Conservation (phyloP, 2,329 filamentous ascomycete genomes). For the Tolypocladium amazonense region DNA sequence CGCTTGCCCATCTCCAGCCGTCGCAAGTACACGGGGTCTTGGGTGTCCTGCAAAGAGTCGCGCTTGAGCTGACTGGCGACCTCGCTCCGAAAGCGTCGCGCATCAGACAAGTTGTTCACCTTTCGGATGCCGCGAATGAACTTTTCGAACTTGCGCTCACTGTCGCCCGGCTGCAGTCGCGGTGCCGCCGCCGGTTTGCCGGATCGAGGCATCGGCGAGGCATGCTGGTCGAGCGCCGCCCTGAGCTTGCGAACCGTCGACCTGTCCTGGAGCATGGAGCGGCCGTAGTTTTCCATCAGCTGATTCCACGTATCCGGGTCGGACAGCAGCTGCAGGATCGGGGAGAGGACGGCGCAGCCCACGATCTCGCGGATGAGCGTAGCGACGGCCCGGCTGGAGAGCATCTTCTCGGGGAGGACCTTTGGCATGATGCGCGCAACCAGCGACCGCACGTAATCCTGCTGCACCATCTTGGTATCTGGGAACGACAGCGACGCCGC, state of each 20-base stretch:
- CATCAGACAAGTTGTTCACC: constrained; percentile 85
- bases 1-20: constrained; percentile 86
- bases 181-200: constrained; percentile 62
- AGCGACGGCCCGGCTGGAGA: constrained; percentile 70
- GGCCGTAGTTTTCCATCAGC: constrained; percentile 79
- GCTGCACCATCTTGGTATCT: constrained; percentile 75
- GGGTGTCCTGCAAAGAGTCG: constrained; percentile 65
- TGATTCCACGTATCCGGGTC: constrained; percentile 98
- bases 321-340: constrained; percentile 66
- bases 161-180: constrained; percentile 69
- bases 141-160: constrained; percentile 85
- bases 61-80: constrained; percentile 85
- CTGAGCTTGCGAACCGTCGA: constrained; percentile 89
- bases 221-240: constrained; percentile 87
- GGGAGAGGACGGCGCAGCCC: constrained; percentile 81
- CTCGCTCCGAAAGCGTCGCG: constrained; percentile 82
- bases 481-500: constrained; percentile 76
- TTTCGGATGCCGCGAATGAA: constrained; percentile 85
- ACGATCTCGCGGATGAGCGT: constrained; percentile 81
- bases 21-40: constrained; percentile 78
- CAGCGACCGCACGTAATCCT: constrained; percentile 77
- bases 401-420: constrained; percentile 62
- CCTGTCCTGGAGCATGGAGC: constrained; percentile 82
- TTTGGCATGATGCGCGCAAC: constrained; percentile 61
- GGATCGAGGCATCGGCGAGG: constrained; percentile 63